Evolutionary conservation across 2,329 filamentous ascomycete genomes (phyloP).

Genomic region (Byssoonygena ceratinophila): DNA sequence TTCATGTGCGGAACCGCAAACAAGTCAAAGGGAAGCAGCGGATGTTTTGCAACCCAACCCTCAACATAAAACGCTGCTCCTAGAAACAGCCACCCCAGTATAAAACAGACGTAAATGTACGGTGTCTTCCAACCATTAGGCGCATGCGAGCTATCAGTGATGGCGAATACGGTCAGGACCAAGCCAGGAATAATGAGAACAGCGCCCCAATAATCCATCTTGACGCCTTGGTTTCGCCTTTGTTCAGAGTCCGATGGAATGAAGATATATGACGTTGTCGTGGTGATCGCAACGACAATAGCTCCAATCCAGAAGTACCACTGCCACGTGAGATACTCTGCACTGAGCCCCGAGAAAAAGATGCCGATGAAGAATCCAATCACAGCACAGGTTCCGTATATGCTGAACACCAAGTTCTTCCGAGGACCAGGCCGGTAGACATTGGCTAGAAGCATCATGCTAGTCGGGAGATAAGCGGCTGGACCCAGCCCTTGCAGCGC

Average conservation of each 20-base stretch:
- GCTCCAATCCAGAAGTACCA: conserved; percentile 61
- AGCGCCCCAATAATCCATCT: conserved; percentile 61
- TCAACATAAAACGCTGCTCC: conserved; percentile 57
- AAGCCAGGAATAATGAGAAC: conserved; percentile 53
- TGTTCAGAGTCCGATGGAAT: conserved; percentile 41
- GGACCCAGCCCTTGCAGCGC: conserved; percentile 64
- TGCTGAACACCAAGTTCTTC: conserved; percentile 57
- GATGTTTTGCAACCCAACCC: conserved; percentile 56
- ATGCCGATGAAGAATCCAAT: conserved; percentile 48
- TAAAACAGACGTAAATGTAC: conserved; percentile 57
- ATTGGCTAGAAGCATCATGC: conserved; percentile 55
- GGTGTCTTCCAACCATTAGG: conserved; percentile 60
- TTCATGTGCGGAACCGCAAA: conserved; percentile 62
- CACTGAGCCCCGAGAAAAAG: conserved; percentile 52
- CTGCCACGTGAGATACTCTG: conserved; percentile 46
- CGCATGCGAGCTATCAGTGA: conserved; percentile 62
- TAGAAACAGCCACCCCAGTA: conserved; percentile 52
- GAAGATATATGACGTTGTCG: conserved; percentile 37
- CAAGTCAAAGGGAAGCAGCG: conserved; percentile 58
- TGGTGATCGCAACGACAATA: conserved; percentile 41
- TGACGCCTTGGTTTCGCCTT: conserved; percentile 31
- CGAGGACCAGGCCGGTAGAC: conserved; percentile 57
- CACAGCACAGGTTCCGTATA: conserved; percentile 46
- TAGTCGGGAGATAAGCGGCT: conserved; percentile 59
- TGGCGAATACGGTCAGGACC: conserved; percentile 60